Evolutionary conservation across 2,329 filamentous ascomycete species (phyloP).

Genomic region (Parascedosporium putredinis): DNA sequence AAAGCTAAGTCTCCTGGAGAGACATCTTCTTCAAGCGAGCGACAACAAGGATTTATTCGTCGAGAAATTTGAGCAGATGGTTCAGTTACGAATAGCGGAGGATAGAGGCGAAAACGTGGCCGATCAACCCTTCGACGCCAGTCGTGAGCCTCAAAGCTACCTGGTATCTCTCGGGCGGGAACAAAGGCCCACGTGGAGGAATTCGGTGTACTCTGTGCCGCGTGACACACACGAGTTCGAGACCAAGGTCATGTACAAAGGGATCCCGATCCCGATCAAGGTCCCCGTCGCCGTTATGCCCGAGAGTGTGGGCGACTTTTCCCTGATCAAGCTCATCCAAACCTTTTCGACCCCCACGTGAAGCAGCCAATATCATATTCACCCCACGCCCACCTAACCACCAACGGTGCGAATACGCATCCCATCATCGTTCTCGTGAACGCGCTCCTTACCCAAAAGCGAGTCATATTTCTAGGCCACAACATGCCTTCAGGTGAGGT

Average conservation of each 20-base stretch:
- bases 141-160: constrained; percentile 35
- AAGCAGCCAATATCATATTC: constrained; percentile 75
- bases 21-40: constrained; percentile 75
- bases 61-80: constrained; percentile 95
- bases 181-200: constrained; percentile 52
- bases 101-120: constrained; percentile 37
- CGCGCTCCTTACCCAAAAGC: constrained; percentile 89
- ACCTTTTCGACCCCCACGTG: constrained; percentile 81
- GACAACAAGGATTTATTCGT: constrained; percentile 95
- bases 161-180: constrained; percentile 48
- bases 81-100: constrained; percentile 67
- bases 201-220: constrained; percentile 63
- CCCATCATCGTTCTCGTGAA: constrained; percentile 93
- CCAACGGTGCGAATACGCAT: constrained; percentile 79
- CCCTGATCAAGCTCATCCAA: constrained; percentile 91
- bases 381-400: constrained; percentile 85
- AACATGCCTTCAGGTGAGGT: constrained; percentile 93
- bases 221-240: constrained; percentile 97
- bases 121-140: constrained; percentile 34
- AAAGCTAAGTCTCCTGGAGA: constrained; percentile 70
- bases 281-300: constrained; percentile 87
- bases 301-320: constrained; percentile 96
- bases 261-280: constrained; percentile 93
- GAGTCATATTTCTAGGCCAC: constrained; percentile 90
- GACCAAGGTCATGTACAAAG: constrained; percentile 89